Conservation (phyloP, 345 rosid genomes). For the Hirschfeldia incana region DNA sequence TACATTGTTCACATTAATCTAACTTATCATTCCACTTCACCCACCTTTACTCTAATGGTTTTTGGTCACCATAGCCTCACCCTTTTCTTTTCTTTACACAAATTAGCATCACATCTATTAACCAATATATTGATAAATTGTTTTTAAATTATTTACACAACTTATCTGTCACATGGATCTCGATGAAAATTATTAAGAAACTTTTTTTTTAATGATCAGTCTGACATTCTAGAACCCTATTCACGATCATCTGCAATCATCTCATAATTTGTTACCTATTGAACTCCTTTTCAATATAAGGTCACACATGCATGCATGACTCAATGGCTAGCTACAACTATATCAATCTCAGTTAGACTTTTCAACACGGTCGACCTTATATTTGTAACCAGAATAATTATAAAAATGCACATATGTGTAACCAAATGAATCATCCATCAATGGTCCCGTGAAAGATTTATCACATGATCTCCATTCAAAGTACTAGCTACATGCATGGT, state of each 20-base stretch:
- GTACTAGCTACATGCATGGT: slow-evolving; percentile 9
- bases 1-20: slow-evolving; percentile 30
- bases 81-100: neutral
- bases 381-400: neutral
- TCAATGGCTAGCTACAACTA: neutral
- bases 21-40: slow-evolving; percentile 36
- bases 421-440: slow-evolving; percentile 21
- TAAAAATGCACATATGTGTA: slow-evolving; percentile 20
- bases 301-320: neutral
- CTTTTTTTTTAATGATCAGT: neutral
- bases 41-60: slow-evolving; percentile 28
- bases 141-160: neutral
- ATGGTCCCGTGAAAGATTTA: slow-evolving; percentile 29
- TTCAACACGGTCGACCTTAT: slow-evolving; percentile 19
- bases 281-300: neutral
- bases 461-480: slow-evolving; percentile 3
- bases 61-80: slow-evolving; percentile 20
- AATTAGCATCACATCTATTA: slow-evolving; percentile 1
- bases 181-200: neutral
- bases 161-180: neutral
- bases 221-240: neutral
- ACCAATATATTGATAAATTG: neutral
- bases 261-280: neutral
- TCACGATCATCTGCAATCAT: neutral
- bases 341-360: slow-evolving; percentile 10